Evolutionary conservation across 345 rosid species (phyloP).

Genomic region (Salix koriyanagi): DNA sequence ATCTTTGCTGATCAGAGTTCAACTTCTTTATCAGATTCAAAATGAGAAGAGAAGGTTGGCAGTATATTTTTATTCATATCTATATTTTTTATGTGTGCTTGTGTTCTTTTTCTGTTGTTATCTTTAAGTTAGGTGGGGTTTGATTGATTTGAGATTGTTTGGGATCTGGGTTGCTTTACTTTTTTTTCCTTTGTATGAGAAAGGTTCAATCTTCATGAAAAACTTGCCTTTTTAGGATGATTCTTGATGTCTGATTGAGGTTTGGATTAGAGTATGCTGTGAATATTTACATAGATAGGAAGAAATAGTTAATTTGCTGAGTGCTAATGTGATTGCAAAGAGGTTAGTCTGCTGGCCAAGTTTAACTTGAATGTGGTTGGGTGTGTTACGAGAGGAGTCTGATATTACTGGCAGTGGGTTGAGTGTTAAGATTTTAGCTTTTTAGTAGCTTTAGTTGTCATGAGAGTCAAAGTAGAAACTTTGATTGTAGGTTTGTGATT

Average conservation of each 20-base stretch:
- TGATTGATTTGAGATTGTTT: not conserved
- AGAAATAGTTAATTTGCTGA: no score
- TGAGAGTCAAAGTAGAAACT: no score
- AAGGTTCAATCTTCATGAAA: not conserved
- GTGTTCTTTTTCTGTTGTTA: not conserved
- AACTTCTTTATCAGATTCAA: constrained; percentile 20
- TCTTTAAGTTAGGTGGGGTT: not conserved
- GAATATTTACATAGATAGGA: not conserved
- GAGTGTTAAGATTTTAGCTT: no score
- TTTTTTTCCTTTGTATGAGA: not conserved
- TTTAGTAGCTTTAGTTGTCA: no score
- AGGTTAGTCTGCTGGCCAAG: no score
- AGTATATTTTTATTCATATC: no score
- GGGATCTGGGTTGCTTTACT: not conserved
- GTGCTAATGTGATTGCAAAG: no score
- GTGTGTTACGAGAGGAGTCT: no score
- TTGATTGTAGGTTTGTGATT: no score
- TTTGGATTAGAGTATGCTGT: not conserved
- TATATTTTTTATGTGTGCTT: not conserved
- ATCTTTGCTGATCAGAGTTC: constrained; percentile 33
- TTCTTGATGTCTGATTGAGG: not conserved
- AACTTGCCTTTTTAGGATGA: not conserved
- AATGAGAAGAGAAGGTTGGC: constrained; percentile 48
- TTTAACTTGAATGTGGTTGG: no score
- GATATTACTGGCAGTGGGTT: no score